Evolutionary conservation across 345 rosid genomes (phyloP).

Genomic region (Eucalyptus caleyi): DNA sequence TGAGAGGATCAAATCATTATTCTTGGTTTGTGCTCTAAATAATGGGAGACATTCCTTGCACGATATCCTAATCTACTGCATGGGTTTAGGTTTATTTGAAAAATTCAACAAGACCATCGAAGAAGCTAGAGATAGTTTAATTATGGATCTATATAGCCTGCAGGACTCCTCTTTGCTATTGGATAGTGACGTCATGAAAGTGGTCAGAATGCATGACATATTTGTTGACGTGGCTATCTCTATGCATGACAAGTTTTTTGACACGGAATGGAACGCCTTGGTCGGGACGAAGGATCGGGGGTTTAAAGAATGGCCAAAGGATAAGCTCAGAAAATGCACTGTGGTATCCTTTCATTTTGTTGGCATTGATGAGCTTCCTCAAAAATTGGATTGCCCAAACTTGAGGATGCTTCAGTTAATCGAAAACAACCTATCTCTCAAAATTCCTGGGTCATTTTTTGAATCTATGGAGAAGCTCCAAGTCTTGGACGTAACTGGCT

Average conservation of each 20-base stretch:
- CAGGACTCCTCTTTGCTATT: rapidly evolving
- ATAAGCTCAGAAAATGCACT: too few relatives aligned
- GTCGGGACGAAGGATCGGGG: rapidly evolving
- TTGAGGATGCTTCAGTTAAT: rapidly evolving
- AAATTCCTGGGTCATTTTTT: too few relatives aligned
- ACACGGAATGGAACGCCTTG: too few relatives aligned
- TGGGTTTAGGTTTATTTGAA: not conserved
- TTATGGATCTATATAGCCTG: rapidly evolving
- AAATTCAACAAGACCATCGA: not conserved
- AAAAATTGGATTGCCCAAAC: too few relatives aligned
- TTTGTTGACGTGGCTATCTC: too few relatives aligned
- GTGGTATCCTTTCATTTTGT: rapidly evolving
- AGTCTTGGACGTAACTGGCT: rapidly evolving
- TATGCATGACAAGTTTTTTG: too few relatives aligned
- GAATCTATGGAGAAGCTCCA: too few relatives aligned
- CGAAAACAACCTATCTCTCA: rapidly evolving
- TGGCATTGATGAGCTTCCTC: too few relatives aligned
- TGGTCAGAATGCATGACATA: rapidly evolving
- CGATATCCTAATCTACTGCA: rapidly evolving
- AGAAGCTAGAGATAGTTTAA: too few relatives aligned
- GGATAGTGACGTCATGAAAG: rapidly evolving
- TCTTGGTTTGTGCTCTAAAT: rapidly evolving
- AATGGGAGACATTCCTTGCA: rapidly evolving
- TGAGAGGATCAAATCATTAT: not conserved
- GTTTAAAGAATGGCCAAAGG: too few relatives aligned